phyloP scores from a whole-genome alignment of 2,329 filamentous ascomycete species.

The Ascochyta koolunga region DNA sequence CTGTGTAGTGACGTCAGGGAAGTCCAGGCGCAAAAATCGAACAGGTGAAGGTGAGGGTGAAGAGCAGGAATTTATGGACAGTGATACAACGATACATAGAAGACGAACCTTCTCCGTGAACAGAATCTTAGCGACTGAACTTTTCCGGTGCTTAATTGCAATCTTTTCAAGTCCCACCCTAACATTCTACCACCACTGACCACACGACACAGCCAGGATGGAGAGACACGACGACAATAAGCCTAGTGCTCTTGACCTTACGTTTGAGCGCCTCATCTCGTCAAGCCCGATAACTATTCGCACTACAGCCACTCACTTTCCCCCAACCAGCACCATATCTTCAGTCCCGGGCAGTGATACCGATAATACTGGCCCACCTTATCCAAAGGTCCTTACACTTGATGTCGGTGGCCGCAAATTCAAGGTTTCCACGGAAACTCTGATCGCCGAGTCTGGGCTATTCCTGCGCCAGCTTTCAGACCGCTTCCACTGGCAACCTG shows the following conservation, averaged over 20 bases:
- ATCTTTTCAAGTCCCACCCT: too few species aligned
- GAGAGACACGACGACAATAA: too few species aligned
- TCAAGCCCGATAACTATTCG: too few species aligned
- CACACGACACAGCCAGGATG: too few species aligned
- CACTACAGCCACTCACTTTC: too few species aligned
- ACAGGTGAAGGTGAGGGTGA: not conserved
- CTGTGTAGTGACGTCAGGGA: not conserved
- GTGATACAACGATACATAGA: not conserved
- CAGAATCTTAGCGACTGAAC: not conserved
- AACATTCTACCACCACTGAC: too few species aligned
- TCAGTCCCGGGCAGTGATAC: too few species aligned
- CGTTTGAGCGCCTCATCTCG: too few species aligned
- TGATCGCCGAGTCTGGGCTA: slow-evolving; percentile 16
- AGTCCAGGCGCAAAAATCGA: too few species aligned
- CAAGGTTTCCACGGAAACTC: slow-evolving; percentile 9
- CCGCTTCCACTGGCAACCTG: slow-evolving; percentile 9
- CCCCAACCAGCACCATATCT: too few species aligned
- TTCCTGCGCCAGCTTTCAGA: slow-evolving; percentile 13
- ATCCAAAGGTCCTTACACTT: slow-evolving; percentile 19
- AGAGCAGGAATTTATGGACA: not conserved
- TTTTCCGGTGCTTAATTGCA: too few species aligned
- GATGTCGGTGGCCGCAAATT: slow-evolving; percentile 25
- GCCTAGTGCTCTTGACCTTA: too few species aligned
- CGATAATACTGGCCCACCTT: not conserved
- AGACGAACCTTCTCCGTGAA: not conserved